phyloP scores from a whole-genome alignment of 78 protist genomes.

The Emiliania huxleyi region DNA sequence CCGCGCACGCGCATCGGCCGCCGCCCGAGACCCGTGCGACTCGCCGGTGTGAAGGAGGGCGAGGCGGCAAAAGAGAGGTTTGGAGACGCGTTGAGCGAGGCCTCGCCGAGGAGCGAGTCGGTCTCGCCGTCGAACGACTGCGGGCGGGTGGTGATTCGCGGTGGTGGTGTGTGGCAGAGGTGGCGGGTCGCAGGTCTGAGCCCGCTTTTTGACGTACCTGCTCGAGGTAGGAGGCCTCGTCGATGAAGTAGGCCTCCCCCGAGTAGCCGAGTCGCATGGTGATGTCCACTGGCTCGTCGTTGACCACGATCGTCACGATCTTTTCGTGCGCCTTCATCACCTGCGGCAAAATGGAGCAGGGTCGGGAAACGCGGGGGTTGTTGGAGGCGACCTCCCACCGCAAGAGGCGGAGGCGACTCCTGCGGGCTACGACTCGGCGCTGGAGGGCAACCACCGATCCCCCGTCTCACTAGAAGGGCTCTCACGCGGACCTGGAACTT shows the following conservation, averaged over 20 bases:
- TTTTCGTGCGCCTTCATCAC: constrained; percentile 68
- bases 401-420: constrained; percentile 72
- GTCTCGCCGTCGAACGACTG: too few species aligned
- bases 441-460: constrained; percentile 59
- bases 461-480: too few species aligned
- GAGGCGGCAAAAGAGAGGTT: too few species aligned
- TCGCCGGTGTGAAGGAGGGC: too few species aligned
- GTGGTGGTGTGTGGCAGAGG: too few species aligned
- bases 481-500: too few species aligned
- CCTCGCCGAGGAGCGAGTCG: too few species aligned
- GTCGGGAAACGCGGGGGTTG: constrained; percentile 79
- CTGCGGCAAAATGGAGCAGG: constrained; percentile 85
- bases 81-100: too few species aligned
- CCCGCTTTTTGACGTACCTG: not conserved
- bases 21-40: too few species aligned
- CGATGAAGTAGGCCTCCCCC: constrained; percentile 86
- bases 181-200: too few species aligned
- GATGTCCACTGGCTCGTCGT: constrained; percentile 51
- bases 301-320: constrained; percentile 65
- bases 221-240: not conserved
- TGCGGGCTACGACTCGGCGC: constrained; percentile 82
- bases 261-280: constrained; percentile 65
- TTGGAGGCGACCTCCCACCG: constrained; percentile 68
- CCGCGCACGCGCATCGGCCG: too few species aligned
- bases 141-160: too few species aligned